Base-by-base conservation (phyloP, 192 early-diverging fungal genomes). In the Backusella psychrophila region DNA sequence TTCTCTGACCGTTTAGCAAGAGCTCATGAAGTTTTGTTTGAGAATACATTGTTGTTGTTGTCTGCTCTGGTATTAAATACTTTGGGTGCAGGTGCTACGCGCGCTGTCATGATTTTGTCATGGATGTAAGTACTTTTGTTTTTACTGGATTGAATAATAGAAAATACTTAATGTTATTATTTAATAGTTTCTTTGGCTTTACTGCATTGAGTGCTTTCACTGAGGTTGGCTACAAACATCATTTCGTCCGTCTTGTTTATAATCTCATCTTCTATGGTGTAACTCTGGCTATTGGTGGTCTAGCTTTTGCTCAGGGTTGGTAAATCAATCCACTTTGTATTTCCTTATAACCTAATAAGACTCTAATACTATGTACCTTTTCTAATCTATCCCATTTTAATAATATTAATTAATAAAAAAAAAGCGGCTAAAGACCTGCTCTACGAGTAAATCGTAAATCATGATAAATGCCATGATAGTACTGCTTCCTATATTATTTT, bases 21-120 rank as follows among this genome's bases (percentile, higher is more conserved):
- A 15, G 72, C 78, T 21, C 78, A 79, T 44, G 59, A 65, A 39
- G 72, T 79, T 1, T 33, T 74, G 0, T 70, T 75, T n/a, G 78
- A 79, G 38, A 79, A 79, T 4, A 79, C 73, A 5, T 21, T 85
- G 15, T 68, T 83, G 31, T 56, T 85, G 12, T 52, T 85, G 42
- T 36, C 77, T 19, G 84, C 78, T 4, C 41, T 85, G 21, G 52
- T 76, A 0, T 19, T 85, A 0, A 83, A 85, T 34, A 77, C 77
- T n/a, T 53, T 85, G 0, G 82, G 66, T 49, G 68, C 35, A 68
- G 84, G 82, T 21, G 53, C 75, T 14, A 78, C 69, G 1, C 65
- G 75, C 42, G 75, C 80, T 42, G 84, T 79, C 15, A 71, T 74
- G 36, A 76, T 84, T 53, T 7, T 84, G 11, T 21, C 74, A 12